Conservation (phyloP, 495 filamentous ascomycete genomes). For the Viridothelium virens region DNA sequence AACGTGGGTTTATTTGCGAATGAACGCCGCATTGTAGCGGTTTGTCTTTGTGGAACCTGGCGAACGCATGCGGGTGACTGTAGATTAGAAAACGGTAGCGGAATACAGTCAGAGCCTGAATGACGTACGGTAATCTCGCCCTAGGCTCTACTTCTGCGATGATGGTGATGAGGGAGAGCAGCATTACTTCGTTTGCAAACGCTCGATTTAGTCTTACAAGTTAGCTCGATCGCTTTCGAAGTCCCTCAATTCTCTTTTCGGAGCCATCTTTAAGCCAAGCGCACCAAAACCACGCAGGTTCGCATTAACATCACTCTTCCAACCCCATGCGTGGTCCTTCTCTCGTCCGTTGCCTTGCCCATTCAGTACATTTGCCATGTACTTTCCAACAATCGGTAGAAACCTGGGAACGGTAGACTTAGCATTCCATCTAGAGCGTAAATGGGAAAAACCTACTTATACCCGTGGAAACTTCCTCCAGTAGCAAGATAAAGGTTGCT, state of each 20-base stretch:
- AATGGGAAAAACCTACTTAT: slow-evolving; percentile 37
- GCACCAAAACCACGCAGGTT: slow-evolving; percentile 1
- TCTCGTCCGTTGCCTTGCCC: slow-evolving; percentile 19
- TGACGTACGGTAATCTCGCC: not conserved
- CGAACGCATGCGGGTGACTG: not conserved
- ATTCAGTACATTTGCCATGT: slow-evolving; percentile 38
- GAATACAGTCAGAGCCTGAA: not conserved
- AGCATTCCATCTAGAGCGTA: not conserved
- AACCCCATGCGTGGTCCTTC: slow-evolving; percentile 15
- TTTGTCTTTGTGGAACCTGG: not conserved
- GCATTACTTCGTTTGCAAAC: not conserved
- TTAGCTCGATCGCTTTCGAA: slow-evolving; percentile 2
- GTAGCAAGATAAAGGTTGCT: slow-evolving; percentile 42
- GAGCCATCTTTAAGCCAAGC: slow-evolving; percentile 7
- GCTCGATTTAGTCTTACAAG: not conserved
- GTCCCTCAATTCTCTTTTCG: not conserved
- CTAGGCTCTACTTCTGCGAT: not conserved
- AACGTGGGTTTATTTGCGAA: not conserved
- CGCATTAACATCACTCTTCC: slow-evolving; percentile 9
- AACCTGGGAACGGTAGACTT: slow-evolving; percentile 9
- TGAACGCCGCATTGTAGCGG: not conserved
- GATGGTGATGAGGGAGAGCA: not conserved
- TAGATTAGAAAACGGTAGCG: not conserved
- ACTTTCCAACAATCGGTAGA: slow-evolving; percentile 43
- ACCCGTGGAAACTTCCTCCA: slow-evolving; percentile 45